These are phyloP conservation scores for Aspergillus panamensis DNA, from an alignment of 495 filamentous ascomycete species.

Conservation along the genomic window DNA sequence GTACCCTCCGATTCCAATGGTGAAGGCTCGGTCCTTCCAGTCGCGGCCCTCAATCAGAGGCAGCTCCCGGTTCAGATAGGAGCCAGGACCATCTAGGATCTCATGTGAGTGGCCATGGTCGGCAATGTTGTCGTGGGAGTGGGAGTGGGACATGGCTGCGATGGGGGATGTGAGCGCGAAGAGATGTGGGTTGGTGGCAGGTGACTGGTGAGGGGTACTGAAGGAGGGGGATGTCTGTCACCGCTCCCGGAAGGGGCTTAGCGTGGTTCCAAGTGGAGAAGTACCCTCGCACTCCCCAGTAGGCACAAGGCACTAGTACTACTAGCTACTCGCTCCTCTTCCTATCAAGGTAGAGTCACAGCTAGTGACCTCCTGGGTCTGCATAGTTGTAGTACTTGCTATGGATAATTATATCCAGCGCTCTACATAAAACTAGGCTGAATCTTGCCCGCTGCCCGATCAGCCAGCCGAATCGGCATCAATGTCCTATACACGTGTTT, in stretches of 20 bases:
- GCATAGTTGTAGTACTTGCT: too few relatives aligned
- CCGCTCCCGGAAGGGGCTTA: too few relatives aligned
- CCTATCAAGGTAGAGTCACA: too few relatives aligned
- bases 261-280: too few relatives aligned
- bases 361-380: too few relatives aligned
- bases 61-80: slow-evolving; percentile 87
- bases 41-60: slow-evolving; percentile 82
- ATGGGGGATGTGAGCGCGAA: not conserved
- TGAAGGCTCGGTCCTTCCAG: slow-evolving; percentile 91
- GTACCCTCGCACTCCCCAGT: too few relatives aligned
- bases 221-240: too few relatives aligned
- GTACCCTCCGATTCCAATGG: slow-evolving; percentile 94
- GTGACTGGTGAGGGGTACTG: not conserved
- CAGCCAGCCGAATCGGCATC: slow-evolving; percentile 45
- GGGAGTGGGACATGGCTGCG: slow-evolving; percentile 42
- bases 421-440: slow-evolving; percentile 40
- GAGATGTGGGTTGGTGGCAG: too few relatives aligned
- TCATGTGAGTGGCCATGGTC: slow-evolving; percentile 96
- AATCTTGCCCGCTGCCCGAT: slow-evolving; percentile 50
- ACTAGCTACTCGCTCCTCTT: too few relatives aligned
- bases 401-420: too few relatives aligned
- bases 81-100: slow-evolving; percentile 91
- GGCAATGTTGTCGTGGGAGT: slow-evolving; percentile 55
- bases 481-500: slow-evolving; percentile 51
- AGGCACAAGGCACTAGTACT: too few relatives aligned